Evolutionary conservation across 208 protist genomes (phyloP).

Genomic region (Leishmania guyanensis): DNA sequence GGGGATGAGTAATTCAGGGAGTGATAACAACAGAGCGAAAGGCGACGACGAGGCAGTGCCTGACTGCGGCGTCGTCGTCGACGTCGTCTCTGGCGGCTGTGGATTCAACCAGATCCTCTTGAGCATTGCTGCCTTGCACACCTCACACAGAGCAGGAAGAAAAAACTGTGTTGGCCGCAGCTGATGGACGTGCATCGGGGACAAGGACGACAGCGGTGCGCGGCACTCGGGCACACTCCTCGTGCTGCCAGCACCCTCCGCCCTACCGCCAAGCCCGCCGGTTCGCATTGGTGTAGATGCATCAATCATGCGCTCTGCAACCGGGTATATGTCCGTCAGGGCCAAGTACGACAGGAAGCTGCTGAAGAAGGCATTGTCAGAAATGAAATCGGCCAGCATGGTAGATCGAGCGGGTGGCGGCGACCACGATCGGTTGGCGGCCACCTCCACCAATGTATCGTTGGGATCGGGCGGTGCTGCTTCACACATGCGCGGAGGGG

Average conservation of each 20-base stretch:
- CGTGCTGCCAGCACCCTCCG: not conserved
- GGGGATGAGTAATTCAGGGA: not conserved
- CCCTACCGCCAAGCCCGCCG: not conserved
- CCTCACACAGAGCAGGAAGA: slow-evolving; percentile 18
- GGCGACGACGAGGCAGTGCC: not conserved
- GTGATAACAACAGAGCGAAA: not conserved
- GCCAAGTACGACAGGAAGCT: slow-evolving; percentile 16
- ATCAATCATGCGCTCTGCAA: slow-evolving; percentile 5
- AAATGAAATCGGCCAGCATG: not conserved
- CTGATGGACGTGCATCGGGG: slow-evolving; percentile 25
- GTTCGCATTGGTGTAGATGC: not conserved
- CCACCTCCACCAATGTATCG: not conserved
- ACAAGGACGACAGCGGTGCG: not conserved
- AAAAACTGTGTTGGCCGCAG: slow-evolving; percentile 27
- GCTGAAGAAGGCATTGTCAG: not conserved
- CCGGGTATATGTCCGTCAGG: slow-evolving; percentile 10
- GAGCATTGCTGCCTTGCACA: slow-evolving; percentile 15
- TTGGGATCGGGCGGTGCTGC: not conserved
- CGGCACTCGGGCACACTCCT: not conserved
- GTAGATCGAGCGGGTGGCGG: not conserved
- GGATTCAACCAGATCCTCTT: slow-evolving; percentile 17
- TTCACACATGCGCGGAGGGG: not conserved
- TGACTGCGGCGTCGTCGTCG: not conserved
- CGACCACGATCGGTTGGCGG: not conserved
- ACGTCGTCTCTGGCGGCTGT: not conserved